Base-by-base conservation (phyloP, 169 alveolate genomes). In the Plasmodium sp. region DNA sequence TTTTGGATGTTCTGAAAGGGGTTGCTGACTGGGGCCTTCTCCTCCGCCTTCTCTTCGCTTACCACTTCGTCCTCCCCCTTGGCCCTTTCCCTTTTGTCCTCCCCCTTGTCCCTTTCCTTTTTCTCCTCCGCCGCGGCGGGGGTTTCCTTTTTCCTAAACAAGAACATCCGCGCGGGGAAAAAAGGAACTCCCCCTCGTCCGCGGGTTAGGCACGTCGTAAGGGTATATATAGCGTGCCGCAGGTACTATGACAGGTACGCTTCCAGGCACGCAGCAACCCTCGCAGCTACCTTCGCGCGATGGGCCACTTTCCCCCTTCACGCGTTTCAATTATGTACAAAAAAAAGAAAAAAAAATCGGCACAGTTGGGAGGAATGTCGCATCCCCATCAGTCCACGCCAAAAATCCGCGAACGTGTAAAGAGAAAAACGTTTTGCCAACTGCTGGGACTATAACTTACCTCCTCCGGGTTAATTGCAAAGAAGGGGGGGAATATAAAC, bases 1-100 rank as follows among this genome's bases (percentile, higher is more conserved):
- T 88, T 88, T 62, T 88, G 71, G 71, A 88, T 88, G 67, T 80
- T 80, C 51, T 77, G 88, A 33, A 88, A 88, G 33, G 94, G 94
- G 54, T 88, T 88, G 31, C n/a, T 88, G 22, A 56, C 82, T 22
- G 22, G 73, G 71, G 41, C 86, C 31, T 73, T 80, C 12, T 88
- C 41, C 34, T 10, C n/a, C n/a, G 58, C 3, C 45, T 39, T 39
- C 45, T 5, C 45, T 7, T 39, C 10, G 45, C 9, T 3, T 48
- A 48, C 58, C 58, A 48, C n/a, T 10, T 48, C n/a, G n/a, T 48
- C 58, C 9, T 39, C 5, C n/a, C 12, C 58, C 58, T 48, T 9
- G 18, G 4, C 58, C n/a, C 9, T 45, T 45, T 3, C 45, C 45
- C 0, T 7, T 5, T 3, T 5, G 1, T 39, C 9, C 45, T 39